These are phyloP conservation scores for Euphorbia pulcherrima DNA, from an alignment of 345 rosid species.

Conservation along the genomic window DNA sequence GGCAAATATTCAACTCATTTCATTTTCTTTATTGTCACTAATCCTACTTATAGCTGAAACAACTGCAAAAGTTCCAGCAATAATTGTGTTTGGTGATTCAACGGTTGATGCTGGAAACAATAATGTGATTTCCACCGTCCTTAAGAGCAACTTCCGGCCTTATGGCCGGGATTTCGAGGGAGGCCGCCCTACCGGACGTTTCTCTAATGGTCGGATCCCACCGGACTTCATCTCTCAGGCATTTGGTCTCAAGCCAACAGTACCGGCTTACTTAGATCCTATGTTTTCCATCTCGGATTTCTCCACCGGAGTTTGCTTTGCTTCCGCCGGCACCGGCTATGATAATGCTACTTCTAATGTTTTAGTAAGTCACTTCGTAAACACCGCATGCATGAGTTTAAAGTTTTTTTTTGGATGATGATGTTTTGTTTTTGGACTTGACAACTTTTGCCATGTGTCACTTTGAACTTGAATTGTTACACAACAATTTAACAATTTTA, in stretches of 20 bases:
- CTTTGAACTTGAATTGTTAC: too few species aligned
- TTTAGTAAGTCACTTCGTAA: conserved; percentile 48
- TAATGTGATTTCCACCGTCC: conserved; percentile 56
- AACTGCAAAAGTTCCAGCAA: conserved; percentile 39
- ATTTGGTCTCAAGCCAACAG: conserved; percentile 52
- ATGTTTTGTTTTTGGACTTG: too few species aligned
- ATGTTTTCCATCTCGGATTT: conserved; percentile 52
- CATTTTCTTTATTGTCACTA: not conserved
- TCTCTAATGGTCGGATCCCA: conserved; percentile 67
- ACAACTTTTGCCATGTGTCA: too few species aligned
- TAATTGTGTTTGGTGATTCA: conserved; percentile 78
- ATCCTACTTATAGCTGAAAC: not conserved
- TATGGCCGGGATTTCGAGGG: conserved; percentile 72
- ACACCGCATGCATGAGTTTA: not conserved
- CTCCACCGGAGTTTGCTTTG: conserved; percentile 79
- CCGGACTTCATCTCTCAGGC: conserved; percentile 77
- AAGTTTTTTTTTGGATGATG: not conserved
- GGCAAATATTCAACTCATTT: conserved; percentile 1
- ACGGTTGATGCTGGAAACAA: conserved; percentile 81
- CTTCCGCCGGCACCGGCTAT: conserved; percentile 88
- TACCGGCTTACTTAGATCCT: conserved; percentile 85
- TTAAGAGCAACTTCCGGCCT: conserved; percentile 67
- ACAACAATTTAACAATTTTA: too few species aligned
- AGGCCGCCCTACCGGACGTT: conserved; percentile 63
- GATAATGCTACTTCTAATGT: conserved; percentile 72